phyloP scores from a whole-genome alignment of 306 rosid species.

The Prunus salicina region DNA sequence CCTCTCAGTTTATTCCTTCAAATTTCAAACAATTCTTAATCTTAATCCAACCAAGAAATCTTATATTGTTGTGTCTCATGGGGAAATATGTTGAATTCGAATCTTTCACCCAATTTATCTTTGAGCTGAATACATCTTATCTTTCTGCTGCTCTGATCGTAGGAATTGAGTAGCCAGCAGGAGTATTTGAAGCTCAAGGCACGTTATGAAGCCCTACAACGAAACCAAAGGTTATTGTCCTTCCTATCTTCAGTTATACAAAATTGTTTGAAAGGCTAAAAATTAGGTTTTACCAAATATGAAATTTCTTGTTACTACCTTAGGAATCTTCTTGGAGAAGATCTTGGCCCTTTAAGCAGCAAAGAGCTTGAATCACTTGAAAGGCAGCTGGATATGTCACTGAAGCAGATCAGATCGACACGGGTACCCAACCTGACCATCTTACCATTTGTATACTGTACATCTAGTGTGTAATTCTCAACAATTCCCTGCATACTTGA shows the following conservation, averaged over 20 bases:
- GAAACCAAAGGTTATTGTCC: conserved; percentile 69
- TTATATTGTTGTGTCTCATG: too few relatives aligned
- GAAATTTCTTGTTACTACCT: not conserved
- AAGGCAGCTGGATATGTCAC: conserved; percentile 87
- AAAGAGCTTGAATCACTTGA: conserved; percentile 95
- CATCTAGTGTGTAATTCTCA: not conserved
- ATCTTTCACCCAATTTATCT: not conserved
- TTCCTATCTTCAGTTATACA: not conserved
- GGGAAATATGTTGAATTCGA: too few relatives aligned
- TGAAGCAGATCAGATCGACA: conserved; percentile 88
- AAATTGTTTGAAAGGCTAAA: not conserved
- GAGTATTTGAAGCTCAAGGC: conserved; percentile 97
- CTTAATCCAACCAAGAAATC: too few relatives aligned
- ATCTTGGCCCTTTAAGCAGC: conserved; percentile 82
- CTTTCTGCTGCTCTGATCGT: not conserved
- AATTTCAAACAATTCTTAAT: too few relatives aligned
- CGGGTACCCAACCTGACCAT: conserved; percentile 46
- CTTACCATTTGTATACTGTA: not conserved
- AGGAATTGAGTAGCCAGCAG: conserved; percentile 98
- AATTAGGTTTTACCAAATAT: not conserved
- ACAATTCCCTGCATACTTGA: not conserved
- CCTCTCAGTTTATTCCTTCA: too few relatives aligned
- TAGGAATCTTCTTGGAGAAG: conserved; percentile 96
- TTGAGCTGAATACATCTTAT: not conserved
- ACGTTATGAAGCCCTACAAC: conserved; percentile 77